phyloP scores from a whole-genome alignment of 202 grass and related monocot genomes.

The Zoysia matrella region DNA sequence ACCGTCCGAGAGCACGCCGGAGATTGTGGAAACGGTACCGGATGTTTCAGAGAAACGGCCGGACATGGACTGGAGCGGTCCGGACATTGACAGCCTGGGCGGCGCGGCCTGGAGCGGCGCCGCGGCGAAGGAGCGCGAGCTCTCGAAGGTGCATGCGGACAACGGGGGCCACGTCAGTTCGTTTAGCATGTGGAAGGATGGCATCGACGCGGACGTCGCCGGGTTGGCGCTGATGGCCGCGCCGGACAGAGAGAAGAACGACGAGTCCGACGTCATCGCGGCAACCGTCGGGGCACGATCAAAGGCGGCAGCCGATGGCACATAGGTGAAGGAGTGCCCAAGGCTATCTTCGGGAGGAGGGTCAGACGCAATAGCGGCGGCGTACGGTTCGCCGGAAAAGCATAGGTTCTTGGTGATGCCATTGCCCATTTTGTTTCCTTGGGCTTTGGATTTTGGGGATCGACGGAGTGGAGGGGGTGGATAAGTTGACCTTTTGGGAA shows the following conservation, averaged over 20 bases:
- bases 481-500: constrained; percentile 68
- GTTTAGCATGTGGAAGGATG: constrained; percentile 41
- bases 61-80: constrained; percentile 51
- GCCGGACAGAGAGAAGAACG: too few relatives aligned
- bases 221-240: too few relatives aligned
- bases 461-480: constrained; percentile 28
- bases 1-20: background rate
- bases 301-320: constrained; percentile 2
- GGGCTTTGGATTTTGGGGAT: constrained; percentile 50
- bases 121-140: constrained; percentile 34
- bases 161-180: constrained; percentile 49
- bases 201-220: background rate
- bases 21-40: constrained; percentile 42
- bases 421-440: too few relatives aligned
- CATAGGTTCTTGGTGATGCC: too few relatives aligned
- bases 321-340: constrained; percentile 78
- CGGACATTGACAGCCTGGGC: constrained; percentile 49
- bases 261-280: too few relatives aligned
- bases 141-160: constrained; percentile 68
- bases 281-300: too few relatives aligned
- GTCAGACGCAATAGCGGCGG: constrained; percentile 49
- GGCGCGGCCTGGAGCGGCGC: constrained; percentile 59
- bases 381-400: constrained; percentile 39
- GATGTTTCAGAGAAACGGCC: constrained; percentile 49
- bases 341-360: constrained; percentile 52